Evolutionary conservation across 2,329 filamentous ascomycete genomes (phyloP).

Genomic region (Cercospora beticola): DNA sequence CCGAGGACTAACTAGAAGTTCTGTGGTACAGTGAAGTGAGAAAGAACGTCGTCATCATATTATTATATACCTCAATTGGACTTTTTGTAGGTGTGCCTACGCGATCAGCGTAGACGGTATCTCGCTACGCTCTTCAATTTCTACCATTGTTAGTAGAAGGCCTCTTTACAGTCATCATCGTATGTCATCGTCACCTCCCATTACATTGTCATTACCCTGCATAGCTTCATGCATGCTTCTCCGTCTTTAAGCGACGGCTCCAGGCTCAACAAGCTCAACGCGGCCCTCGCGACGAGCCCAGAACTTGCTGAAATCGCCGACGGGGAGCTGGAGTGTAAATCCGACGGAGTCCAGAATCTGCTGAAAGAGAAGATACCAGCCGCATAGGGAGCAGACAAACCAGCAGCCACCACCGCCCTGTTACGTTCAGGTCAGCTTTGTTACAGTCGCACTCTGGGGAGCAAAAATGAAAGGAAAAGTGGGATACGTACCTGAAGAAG

Average conservation of each 20-base stretch:
- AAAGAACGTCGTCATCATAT: background rate
- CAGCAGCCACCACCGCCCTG: slow-evolving; percentile 17
- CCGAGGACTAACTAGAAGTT: background rate
- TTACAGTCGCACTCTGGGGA: background rate
- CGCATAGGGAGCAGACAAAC: slow-evolving; percentile 20
- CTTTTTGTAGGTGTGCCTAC: background rate
- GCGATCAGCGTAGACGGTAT: background rate
- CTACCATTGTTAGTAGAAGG: background rate
- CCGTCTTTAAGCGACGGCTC: background rate
- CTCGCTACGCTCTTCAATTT: background rate
- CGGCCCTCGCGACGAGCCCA: slow-evolving; percentile 6
- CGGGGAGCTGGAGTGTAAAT: slow-evolving; percentile 18
- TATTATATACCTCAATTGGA: background rate
- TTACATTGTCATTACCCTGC: background rate
- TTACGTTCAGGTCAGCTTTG: background rate
- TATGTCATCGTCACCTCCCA: background rate
- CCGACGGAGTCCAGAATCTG: slow-evolving; percentile 19
- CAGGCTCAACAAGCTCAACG: background rate
- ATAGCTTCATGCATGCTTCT: background rate
- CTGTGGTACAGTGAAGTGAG: background rate
- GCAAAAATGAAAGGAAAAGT: background rate
- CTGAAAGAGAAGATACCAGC: slow-evolving; percentile 42
- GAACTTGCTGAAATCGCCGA: slow-evolving; percentile 22
- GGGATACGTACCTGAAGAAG: slow-evolving; percentile 26
- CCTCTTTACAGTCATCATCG: background rate